Percentiles rank a stretch among this genome's conserved stretches.
These are phyloP conservation scores for Chrysosporium queenslandicum DNA, from an alignment of 2,329 filamentous ascomycete genomes.

Conservation along the genomic window DNA sequence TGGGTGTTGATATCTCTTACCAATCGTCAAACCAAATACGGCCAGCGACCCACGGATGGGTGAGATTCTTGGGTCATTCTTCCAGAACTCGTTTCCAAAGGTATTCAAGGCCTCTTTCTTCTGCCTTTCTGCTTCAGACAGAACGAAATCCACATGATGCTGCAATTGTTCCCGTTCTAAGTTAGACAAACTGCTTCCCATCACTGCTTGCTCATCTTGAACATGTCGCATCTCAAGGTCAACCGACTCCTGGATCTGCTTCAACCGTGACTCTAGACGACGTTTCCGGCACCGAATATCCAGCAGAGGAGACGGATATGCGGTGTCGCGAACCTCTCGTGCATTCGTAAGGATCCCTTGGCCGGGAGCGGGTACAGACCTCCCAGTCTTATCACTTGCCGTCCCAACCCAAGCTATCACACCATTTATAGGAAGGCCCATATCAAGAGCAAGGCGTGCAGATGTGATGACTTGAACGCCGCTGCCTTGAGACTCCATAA, in stretches of 20 bases:
- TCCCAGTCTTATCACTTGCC: conserved; percentile 28
- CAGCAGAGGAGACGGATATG: conserved; percentile 20
- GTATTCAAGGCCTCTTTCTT: conserved; percentile 17
- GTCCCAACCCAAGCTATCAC: conserved; percentile 28
- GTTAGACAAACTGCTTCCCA: too few species aligned
- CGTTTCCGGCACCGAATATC: conserved; percentile 23
- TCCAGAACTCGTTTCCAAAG: conserved; percentile 27
- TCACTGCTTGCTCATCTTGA: too few species aligned
- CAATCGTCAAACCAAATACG: conserved; percentile 30
- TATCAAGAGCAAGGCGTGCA: conserved; percentile 27
- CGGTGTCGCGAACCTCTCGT: conserved; percentile 4
- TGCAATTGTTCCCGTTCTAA: too few species aligned
- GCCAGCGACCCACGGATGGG: conserved; percentile 31
- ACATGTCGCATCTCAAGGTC: too few species aligned
- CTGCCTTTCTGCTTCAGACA: neutral
- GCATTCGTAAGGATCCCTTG: conserved; percentile 29
- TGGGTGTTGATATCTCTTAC: too few species aligned
- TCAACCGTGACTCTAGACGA: too few species aligned
- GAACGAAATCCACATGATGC: too few species aligned
- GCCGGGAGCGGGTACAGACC: conserved; percentile 35
- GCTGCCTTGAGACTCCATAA: conserved; percentile 31
- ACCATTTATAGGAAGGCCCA: conserved; percentile 17
- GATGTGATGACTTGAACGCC: conserved; percentile 30
- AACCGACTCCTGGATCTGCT: too few species aligned
- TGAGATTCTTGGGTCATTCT: conserved; percentile 23